These are phyloP conservation scores for Aspergillus texensis DNA, from an alignment of 2,329 filamentous ascomycete genomes.

Conservation along the genomic window DNA sequence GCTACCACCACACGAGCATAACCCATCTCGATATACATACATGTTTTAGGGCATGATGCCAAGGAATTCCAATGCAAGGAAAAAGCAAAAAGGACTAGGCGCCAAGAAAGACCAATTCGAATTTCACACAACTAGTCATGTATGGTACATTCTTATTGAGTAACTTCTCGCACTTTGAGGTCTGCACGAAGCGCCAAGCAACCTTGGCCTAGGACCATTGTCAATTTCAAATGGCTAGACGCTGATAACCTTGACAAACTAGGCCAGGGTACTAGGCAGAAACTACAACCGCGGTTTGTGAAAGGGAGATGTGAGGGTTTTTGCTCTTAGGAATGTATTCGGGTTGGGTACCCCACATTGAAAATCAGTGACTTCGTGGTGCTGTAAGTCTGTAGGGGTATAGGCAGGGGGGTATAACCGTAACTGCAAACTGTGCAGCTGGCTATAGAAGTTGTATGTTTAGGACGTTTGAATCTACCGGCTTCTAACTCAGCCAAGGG, in stretches of 20 bases:
- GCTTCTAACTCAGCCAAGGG: background rate
- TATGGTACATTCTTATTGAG: background rate
- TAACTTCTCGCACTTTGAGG: background rate
- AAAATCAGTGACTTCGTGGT: background rate
- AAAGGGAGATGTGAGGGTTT: background rate
- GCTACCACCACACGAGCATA: background rate
- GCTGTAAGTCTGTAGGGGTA: background rate
- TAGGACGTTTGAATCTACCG: background rate
- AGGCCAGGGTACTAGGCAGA: background rate
- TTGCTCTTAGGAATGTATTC: background rate
- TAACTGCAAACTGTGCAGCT: background rate
- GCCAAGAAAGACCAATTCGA: background rate
- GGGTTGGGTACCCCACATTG: background rate
- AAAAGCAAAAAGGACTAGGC: background rate
- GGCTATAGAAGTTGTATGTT: background rate
- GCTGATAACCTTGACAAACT: background rate
- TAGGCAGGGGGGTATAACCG: background rate
- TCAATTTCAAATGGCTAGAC: background rate
- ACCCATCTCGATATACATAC: background rate
- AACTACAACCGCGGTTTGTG: background rate
- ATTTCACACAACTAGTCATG: background rate
- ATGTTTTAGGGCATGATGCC: background rate
- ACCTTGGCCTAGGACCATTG: background rate
- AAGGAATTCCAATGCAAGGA: conserved; percentile 7
- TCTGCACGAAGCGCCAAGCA: background rate